Percentiles rank a stretch among this genome's conserved stretches.
phyloP scores from a whole-genome alignment of 2,329 filamentous ascomycete genomes.

The Alternaria brassicae region DNA sequence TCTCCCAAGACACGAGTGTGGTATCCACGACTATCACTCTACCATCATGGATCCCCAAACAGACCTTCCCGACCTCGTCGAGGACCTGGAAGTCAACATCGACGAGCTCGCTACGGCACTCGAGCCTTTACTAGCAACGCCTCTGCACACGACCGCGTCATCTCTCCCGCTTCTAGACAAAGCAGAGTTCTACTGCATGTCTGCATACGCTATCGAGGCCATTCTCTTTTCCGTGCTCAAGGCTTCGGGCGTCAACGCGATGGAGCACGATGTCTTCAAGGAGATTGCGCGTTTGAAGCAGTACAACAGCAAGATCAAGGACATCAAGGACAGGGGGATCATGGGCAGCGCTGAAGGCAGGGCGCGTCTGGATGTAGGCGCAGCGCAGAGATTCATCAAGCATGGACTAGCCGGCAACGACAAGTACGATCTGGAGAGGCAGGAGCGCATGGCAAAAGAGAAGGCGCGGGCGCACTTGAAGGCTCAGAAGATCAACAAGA shows the following conservation, averaged over 20 bases:
- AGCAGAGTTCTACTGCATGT: slow-evolving; percentile 89
- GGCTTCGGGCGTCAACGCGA: slow-evolving; percentile 79
- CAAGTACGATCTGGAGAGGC: slow-evolving; percentile 51
- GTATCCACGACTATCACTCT: background rate
- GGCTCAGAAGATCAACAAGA: slow-evolving; percentile 34
- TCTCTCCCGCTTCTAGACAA: slow-evolving; percentile 92
- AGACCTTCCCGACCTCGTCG: slow-evolving; percentile 70
- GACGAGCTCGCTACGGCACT: slow-evolving; percentile 79
- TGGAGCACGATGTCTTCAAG: slow-evolving; percentile 80
- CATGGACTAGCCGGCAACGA: slow-evolving; percentile 70
- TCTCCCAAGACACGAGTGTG: background rate
- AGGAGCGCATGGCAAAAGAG: slow-evolving; percentile 48
- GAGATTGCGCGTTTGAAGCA: slow-evolving; percentile 87
- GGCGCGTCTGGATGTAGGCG: slow-evolving; percentile 70
- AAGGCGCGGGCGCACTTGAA: slow-evolving; percentile 34
- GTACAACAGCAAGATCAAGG: slow-evolving; percentile 92
- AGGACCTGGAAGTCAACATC: slow-evolving; percentile 77
- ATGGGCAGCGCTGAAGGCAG: slow-evolving; percentile 58
- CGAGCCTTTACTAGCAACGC: slow-evolving; percentile 71
- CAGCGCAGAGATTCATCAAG: slow-evolving; percentile 81
- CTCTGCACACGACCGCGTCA: slow-evolving; percentile 71
- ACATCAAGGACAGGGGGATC: slow-evolving; percentile 61
- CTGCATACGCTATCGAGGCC: slow-evolving; percentile 89
- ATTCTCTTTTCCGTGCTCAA: slow-evolving; percentile 84
- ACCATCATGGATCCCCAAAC: slow-evolving; percentile 59